Evolutionary conservation across 2,329 filamentous ascomycete species (phyloP).

Genomic region (Scedosporium dehoogii): DNA sequence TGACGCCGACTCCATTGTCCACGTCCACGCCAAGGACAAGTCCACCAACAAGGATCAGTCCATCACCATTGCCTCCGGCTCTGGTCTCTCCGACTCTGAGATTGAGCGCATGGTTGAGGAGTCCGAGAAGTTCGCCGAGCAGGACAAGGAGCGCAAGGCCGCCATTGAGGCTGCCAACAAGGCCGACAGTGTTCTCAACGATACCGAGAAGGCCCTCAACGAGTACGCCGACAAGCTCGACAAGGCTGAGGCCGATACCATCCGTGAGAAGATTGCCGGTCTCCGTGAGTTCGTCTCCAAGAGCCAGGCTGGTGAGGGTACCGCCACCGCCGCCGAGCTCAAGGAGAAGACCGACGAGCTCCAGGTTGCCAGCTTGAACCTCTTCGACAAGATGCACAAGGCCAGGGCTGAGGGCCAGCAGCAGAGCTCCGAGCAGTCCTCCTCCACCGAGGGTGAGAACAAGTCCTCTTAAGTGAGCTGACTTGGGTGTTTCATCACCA

Average conservation of each 20-base stretch:
- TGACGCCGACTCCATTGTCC: conserved; percentile 93
- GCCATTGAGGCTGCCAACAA: conserved; percentile 96
- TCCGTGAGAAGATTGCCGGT: conserved; percentile 83
- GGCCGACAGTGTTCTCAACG: conserved; percentile 90
- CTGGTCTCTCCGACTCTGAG: conserved; percentile 87
- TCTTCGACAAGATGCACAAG: conserved; percentile 99
- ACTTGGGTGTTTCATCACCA: conserved; percentile 2
- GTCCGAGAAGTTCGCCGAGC: conserved; percentile 90
- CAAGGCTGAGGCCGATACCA: conserved; percentile 87
- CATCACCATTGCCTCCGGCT: conserved; percentile 96
- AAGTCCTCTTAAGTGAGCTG: conserved; percentile 51
- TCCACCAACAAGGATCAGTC: conserved; percentile 99
- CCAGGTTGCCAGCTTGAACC: conserved; percentile 86
- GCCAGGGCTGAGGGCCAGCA: conserved; percentile 62
- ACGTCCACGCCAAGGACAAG: conserved; percentile 98
- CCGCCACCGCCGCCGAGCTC: conserved; percentile 78
- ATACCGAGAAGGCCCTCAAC: conserved; percentile 96
- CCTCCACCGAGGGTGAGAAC: conserved; percentile 53
- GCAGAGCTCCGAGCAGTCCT: conserved; percentile 33
- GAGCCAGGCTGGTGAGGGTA: conserved; percentile 87
- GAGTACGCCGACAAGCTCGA: conserved; percentile 94
- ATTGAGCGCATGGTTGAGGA: conserved; percentile 97
- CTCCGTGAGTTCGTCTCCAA: conserved; percentile 87
- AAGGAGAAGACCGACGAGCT: conserved; percentile 97
- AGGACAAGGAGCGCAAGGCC: conserved; percentile 93